Base-by-base conservation (phyloP, 306 rosid species). In the Prunus kanzakura region DNA sequence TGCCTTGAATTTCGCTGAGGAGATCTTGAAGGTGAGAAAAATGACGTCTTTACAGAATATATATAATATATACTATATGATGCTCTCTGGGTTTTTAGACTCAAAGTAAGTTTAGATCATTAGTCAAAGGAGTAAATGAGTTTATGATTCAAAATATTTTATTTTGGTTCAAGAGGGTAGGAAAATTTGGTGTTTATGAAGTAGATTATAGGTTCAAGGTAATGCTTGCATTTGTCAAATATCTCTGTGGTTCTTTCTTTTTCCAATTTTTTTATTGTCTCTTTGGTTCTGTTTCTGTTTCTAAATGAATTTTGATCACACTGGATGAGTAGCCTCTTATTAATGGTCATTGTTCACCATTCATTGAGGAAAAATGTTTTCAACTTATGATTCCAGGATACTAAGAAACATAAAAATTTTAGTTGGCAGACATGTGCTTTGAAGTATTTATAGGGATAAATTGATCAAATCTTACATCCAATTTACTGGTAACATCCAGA, bases 11-110 rank as follows among this genome's bases (percentile, higher is more conserved):
- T 79, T 38, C 22, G 11, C 15, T 3, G 12, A 47, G 46, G 58
- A 12, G 78, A 27, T 50, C 52, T 4, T 49, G 16, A 71, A 78
- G 82, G 82, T 79, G 57, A 22, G 52, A 27, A 22, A 18, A 46
- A n/a, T 55, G 10, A 54, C 23, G 14, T 72, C 52, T 64, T 56
- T 75, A 18, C 50, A 11, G 18, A 12, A 18, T 1, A 22, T 12
- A 15, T 45, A 22, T 4, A 49, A 64, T 64, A 4, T 63, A 19
- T 74, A 52, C 13, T 50, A 63, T 20, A 20, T 64, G 52, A 23
- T 10, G 30, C 30, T 10, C 0, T 30, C 10, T 32, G 5, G 35
- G 23, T 18, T 25, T 23, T 47, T 23, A 4, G 61, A 11, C 20
- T 15, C 10, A 29, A 25, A 23, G 64, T 19, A n/a, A 23, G 38